Evolutionary conservation across 2,329 filamentous ascomycete genomes (phyloP).

Genomic region (Torrubiella hemipterigena): DNA sequence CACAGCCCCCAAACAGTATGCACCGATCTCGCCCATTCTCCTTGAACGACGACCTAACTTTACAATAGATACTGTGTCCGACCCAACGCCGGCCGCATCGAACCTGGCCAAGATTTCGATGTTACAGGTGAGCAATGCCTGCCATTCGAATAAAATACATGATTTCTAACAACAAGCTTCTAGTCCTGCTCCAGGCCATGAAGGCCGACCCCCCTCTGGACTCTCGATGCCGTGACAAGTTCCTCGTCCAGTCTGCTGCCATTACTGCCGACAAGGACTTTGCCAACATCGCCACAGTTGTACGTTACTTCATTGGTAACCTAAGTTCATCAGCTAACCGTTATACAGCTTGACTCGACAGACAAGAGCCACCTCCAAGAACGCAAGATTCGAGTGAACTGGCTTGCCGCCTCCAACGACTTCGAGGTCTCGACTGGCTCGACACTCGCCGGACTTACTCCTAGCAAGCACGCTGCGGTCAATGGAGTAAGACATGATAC

Average conservation of each 20-base stretch:
- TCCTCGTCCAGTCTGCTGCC: slow-evolving; percentile 84
- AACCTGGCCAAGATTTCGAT: slow-evolving; percentile 79
- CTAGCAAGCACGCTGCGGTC: slow-evolving; percentile 24
- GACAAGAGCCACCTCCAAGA: slow-evolving; percentile 74
- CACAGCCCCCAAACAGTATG: slow-evolving; percentile 96
- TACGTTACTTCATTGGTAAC: slow-evolving; percentile 31
- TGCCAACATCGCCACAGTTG: slow-evolving; percentile 67
- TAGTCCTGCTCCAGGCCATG: slow-evolving; percentile 95
- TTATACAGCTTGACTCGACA: slow-evolving; percentile 60
- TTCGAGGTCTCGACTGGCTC: slow-evolving; percentile 13
- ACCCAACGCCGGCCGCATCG: slow-evolving; percentile 92
- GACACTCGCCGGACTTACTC: slow-evolving; percentile 20
- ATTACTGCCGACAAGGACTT: slow-evolving; percentile 79
- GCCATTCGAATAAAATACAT: background rate
- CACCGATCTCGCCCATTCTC: slow-evolving; percentile 1
- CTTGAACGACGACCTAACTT: slow-evolving; percentile 7
- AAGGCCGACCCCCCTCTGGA: slow-evolving; percentile 82
- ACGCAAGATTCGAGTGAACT: slow-evolving; percentile 89
- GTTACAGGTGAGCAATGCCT: slow-evolving; percentile 59
- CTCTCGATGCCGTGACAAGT: slow-evolving; percentile 92
- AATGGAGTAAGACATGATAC: slow-evolving; percentile 26
- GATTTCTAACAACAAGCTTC: slow-evolving; percentile 1
- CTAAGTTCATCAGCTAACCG: slow-evolving; percentile 7
- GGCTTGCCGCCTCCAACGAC: slow-evolving; percentile 53
- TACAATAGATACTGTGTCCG: slow-evolving; percentile 80